These are phyloP conservation scores for Emergomyces orientalis DNA, from an alignment of 2,329 filamentous ascomycete genomes.

Conservation along the genomic window DNA sequence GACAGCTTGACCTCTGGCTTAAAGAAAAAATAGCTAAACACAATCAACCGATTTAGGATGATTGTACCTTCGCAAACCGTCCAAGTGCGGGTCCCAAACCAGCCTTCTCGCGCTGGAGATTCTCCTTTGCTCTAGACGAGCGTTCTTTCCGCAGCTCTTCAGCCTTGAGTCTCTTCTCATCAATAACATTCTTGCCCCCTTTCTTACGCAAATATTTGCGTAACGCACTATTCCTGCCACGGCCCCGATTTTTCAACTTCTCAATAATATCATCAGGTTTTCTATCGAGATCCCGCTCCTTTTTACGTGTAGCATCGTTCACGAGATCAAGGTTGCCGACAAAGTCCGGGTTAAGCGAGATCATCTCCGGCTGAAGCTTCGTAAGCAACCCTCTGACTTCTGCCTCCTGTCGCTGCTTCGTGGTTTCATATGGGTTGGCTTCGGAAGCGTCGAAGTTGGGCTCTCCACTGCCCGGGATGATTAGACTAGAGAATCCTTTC, in stretches of 20 bases:
- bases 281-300: slow-evolving; percentile 70
- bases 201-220: slow-evolving; percentile 88
- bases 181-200: slow-evolving; percentile 84
- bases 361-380: slow-evolving; percentile 96
- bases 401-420: slow-evolving; percentile 81
- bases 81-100: slow-evolving; percentile 78
- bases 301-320: slow-evolving; percentile 64
- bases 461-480: slow-evolving; percentile 91
- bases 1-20: neutral
- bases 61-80: slow-evolving; percentile 56
- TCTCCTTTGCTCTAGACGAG: slow-evolving; percentile 59
- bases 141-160: slow-evolving; percentile 67
- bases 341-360: slow-evolving; percentile 84
- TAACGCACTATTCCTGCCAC: slow-evolving; percentile 82
- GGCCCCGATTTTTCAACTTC: slow-evolving; percentile 61
- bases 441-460: slow-evolving; percentile 93
- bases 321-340: slow-evolving; percentile 79
- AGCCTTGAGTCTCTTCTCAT: slow-evolving; percentile 81
- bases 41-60: neutral
- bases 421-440: slow-evolving; percentile 88
- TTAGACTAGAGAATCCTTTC: slow-evolving; percentile 76
- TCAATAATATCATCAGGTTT: slow-evolving; percentile 52
- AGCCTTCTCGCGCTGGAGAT: slow-evolving; percentile 56
- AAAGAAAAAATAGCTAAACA: neutral
- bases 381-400: slow-evolving; percentile 86